Conservation (phyloP, 2,329 filamentous ascomycete genomes). For the Keithomyces neogunnii region DNA sequence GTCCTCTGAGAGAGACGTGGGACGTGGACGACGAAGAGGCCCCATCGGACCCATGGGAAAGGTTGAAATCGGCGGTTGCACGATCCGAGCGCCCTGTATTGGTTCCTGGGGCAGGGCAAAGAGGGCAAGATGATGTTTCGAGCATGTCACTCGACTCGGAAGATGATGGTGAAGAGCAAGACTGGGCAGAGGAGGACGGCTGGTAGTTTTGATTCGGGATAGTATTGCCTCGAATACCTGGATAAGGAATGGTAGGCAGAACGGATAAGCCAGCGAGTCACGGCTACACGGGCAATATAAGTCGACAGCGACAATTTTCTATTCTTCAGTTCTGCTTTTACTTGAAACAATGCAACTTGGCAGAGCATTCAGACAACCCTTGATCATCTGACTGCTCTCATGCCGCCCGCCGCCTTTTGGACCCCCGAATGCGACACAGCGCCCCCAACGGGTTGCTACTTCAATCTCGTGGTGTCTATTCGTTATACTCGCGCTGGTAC, state of each 20-base stretch:
- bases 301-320: too few relatives aligned
- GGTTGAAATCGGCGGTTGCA: not conserved
- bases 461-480: not conserved
- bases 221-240: not conserved
- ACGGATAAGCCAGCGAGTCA: too few relatives aligned
- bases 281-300: too few relatives aligned
- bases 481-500: slow-evolving; percentile 17
- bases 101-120: not conserved
- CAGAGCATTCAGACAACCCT: too few relatives aligned
- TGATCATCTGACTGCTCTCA: too few relatives aligned
- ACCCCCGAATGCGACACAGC: too few relatives aligned
- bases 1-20: slow-evolving; percentile 13
- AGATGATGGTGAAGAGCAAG: not conserved
- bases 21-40: slow-evolving; percentile 9
- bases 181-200: not conserved
- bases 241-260: too few relatives aligned
- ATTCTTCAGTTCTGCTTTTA: too few relatives aligned
- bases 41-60: not conserved
- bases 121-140: not conserved
- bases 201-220: not conserved
- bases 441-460: not conserved
- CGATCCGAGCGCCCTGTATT: not conserved
- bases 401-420: too few relatives aligned
- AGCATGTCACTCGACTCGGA: not conserved
- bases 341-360: too few relatives aligned